Base-by-base conservation (phyloP, 2,329 filamentous ascomycete species). In the Pseudogymnoascus sp. region DNA sequence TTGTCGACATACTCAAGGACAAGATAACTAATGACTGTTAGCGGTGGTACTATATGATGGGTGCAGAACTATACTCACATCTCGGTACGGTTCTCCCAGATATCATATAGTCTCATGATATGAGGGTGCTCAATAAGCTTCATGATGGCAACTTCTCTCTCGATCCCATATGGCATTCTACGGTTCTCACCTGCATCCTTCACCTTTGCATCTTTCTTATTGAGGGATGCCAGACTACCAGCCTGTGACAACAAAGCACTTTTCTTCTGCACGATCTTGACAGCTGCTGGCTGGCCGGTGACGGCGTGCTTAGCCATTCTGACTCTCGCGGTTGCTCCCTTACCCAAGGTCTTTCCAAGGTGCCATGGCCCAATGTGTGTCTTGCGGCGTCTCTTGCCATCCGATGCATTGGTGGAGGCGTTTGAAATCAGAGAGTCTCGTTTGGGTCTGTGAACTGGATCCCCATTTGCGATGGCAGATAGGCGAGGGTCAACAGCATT, bases 11-110 rank as follows among this genome's bases (percentile, higher is more conserved):
- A 96, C 75, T 99, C 94, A 65, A 97, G 87, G 63, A 99, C 92
- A 42, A 99, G 82, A 73, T 97, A 97, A 64, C 92, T 97, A 67
- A 42, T 33, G 42, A n/a, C 12, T 12, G 65, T 76, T 65, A 76
- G 70, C 11, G 38, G n/a, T 42, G 28, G 16, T 23, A 21, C 59
- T 18, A 21, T 10, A n/a, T 23, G 10, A 3, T 10, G 21, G 37
- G 6, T 53, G n/a, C 14, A 23, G 8, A 23, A 6, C 28, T 23
- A 18, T 18, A 77, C 90, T 78, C 80, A 97, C 90, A 99, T 87
- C 75, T 99, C 92, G 63, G 91, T 90, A 21, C 90, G 84, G 73
- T 97, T 97, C 77, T 99, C 94, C 93, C 93, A 99, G 31, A 99
- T 93, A 76, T 99, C 94, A 73, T 93, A 94, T 8, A 99, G 78